Conservation (phyloP, 2,329 filamentous ascomycete genomes). For the Thermothelomyces thermophilus region DNA sequence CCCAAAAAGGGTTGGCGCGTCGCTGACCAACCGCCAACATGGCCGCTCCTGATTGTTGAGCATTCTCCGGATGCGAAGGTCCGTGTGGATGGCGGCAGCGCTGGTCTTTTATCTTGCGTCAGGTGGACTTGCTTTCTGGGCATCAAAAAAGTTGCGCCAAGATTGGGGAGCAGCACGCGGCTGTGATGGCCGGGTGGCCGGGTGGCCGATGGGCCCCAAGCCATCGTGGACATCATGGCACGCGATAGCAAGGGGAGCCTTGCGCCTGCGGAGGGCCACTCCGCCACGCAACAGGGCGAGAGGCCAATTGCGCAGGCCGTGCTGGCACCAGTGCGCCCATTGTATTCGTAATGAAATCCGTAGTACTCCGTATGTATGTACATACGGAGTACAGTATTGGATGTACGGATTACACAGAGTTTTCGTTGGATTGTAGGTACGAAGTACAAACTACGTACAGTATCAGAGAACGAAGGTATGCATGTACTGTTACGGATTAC, state of each 20-base stretch:
- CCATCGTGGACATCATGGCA: too few species aligned
- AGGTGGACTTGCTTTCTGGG: conserved; percentile 6
- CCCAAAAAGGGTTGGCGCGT: too few species aligned
- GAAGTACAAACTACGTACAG: too few species aligned
- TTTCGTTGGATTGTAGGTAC: too few species aligned
- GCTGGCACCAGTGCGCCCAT: too few species aligned
- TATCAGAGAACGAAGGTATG: too few species aligned
- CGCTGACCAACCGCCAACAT: not conserved
- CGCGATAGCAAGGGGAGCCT: not conserved
- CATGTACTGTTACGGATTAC: too few species aligned
- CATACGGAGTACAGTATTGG: too few species aligned
- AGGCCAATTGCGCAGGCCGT: conserved; percentile 3
- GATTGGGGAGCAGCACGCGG: not conserved
- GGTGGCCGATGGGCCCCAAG: not conserved
- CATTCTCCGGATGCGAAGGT: not conserved
- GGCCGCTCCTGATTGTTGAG: not conserved
- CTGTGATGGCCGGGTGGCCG: not conserved
- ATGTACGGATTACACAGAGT: too few species aligned
- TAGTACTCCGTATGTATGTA: too few species aligned
- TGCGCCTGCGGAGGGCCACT: conserved; percentile 2
- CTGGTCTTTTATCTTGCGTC: conserved; percentile 1
- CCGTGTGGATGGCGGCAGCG: not conserved
- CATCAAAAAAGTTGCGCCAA: not conserved
- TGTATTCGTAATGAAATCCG: too few species aligned
- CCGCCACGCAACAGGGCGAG: conserved; percentile 2